phyloP scores from a whole-genome alignment of 768 basidiomycete genomes.

The Amanita phalloides region DNA sequence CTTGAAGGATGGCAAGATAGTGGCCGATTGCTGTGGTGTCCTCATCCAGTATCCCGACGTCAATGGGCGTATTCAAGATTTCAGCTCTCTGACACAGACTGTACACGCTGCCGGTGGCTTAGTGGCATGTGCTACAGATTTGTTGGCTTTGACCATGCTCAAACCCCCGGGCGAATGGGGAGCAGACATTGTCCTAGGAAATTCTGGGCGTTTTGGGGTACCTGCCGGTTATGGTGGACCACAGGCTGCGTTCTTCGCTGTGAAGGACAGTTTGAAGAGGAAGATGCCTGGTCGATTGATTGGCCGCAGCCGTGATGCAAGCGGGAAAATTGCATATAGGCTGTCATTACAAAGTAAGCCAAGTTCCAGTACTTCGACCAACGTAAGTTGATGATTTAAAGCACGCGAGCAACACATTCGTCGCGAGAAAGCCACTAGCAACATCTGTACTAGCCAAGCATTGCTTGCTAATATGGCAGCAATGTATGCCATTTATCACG shows the following conservation, averaged over 20 bases:
- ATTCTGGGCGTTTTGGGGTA: conserved; percentile 94
- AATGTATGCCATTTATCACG: conserved; percentile 98
- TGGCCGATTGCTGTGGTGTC: conserved; percentile 69
- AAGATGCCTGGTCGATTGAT: conserved; percentile 99
- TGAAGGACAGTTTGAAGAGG: conserved; percentile 83
- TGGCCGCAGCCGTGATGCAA: conserved; percentile 76
- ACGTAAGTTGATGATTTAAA: conserved; percentile 16
- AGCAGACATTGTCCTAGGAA: conserved; percentile 91
- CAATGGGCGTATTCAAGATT: conserved; percentile 75
- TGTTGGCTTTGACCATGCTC: conserved; percentile 85
- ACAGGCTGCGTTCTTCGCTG: conserved; percentile 96
- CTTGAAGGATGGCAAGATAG: conserved; percentile 40
- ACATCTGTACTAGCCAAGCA: conserved; percentile 97
- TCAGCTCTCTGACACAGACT: conserved; percentile 46
- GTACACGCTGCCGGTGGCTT: conserved; percentile 73
- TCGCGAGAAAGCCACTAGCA: conserved; percentile 96
- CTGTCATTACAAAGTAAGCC: conserved; percentile 85
- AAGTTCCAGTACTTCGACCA: neutral
- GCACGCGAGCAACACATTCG: conserved; percentile 96
- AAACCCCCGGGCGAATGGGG: conserved; percentile 99
- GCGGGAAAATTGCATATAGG: conserved; percentile 84
- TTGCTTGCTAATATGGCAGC: conserved; percentile 99
- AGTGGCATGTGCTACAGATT: conserved; percentile 82
- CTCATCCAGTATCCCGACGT: conserved; percentile 93
- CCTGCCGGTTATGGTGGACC: conserved; percentile 97